A percentile compares a stretch with the other conserved stretches of the same genome.
Conservation (phyloP, 2,329 filamentous ascomycete species). For the Hymenoscyphus fraxineus region DNA sequence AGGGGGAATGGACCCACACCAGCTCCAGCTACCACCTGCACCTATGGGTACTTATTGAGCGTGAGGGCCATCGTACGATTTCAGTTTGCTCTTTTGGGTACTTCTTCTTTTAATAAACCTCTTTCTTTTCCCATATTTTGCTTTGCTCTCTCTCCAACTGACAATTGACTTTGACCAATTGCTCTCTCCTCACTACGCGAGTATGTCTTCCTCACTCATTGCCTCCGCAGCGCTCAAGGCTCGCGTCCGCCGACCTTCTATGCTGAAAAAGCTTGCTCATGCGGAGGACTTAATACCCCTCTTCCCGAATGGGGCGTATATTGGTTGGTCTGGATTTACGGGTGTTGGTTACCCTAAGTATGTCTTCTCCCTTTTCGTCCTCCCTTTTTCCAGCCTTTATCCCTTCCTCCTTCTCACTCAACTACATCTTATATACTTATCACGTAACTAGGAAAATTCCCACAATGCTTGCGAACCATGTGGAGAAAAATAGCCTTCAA, state of each 20-base stretch:
- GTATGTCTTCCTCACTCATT: slow-evolving; percentile 30
- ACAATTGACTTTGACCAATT: neutral
- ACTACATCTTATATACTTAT: neutral
- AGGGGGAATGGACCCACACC: neutral
- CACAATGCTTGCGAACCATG: slow-evolving; percentile 78
- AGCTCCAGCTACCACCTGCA: neutral
- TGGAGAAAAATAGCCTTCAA: slow-evolving; percentile 80
- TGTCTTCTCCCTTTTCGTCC: slow-evolving; percentile 32
- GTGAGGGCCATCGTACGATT: neutral
- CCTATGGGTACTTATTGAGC: neutral
- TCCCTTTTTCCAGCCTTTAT: neutral
- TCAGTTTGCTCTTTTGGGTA: neutral
- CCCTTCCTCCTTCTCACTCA: neutral
- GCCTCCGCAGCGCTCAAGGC: slow-evolving; percentile 59
- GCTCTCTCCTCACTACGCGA: neutral
- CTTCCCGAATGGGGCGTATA: slow-evolving; percentile 81
- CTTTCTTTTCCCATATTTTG: neutral
- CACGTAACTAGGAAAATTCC: slow-evolving; percentile 65
- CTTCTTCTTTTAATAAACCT: neutral
- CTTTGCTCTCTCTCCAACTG: neutral
- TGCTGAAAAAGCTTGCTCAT: slow-evolving; percentile 75
- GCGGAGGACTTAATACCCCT: slow-evolving; percentile 75
- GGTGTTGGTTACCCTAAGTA: slow-evolving; percentile 87
- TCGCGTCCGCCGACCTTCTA: slow-evolving; percentile 69
- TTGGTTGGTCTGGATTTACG: slow-evolving; percentile 90